Base-by-base conservation (phyloP, 192 early-diverging fungal species). In the Hyaloraphidium curvatum region DNA sequence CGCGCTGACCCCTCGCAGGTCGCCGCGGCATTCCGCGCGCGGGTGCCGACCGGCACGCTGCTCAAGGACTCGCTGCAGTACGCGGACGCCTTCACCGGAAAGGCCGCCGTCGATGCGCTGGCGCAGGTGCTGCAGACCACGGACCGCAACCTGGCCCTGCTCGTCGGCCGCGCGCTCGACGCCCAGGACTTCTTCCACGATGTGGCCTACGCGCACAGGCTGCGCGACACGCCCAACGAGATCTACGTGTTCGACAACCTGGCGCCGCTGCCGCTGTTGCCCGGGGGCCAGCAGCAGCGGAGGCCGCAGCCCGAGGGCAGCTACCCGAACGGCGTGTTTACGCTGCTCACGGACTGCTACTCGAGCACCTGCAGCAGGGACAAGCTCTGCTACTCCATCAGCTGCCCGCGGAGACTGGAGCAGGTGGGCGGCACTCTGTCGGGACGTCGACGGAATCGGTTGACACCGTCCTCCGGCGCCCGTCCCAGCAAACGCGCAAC, bases 141-240 rank as follows among this genome's bases (percentile, higher is more conserved):
- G 2, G 88, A 97, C 56, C 74, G 89, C 51, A 88, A 93, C 55
- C 65, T 90, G 41, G 86, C 88, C 2, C 63, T 94, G 25, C 69
- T 90, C 5, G 63, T 91, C 14, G 93, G 93, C 17, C 75, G 91
- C 16, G 83, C 89, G 14, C 64, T 97, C 52, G 88, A 87, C 60
- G 74, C 81, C 40, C 93, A 97, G 67, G 76, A 75, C 31, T 79
- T 94, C 54, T 89, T 97, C 66, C 83, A 90, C 60, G 88, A 97
- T 63, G 89, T 94, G 13, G 80, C 71, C 3, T 90, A 84, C 62
- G 80, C 80, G 33, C 82, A 86, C 64, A 71, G 84, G 3, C 74
- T 95, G 48, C 80, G 87, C n/a, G 89, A 93, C 58, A 82, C 80
- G 40, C 57, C 72, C 9, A 66, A 78, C 48, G 88, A 91, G 55